Evolutionary conservation across 352 stramenopile species (phyloP).

Genomic region (Poterioochromonas sp.): DNA sequence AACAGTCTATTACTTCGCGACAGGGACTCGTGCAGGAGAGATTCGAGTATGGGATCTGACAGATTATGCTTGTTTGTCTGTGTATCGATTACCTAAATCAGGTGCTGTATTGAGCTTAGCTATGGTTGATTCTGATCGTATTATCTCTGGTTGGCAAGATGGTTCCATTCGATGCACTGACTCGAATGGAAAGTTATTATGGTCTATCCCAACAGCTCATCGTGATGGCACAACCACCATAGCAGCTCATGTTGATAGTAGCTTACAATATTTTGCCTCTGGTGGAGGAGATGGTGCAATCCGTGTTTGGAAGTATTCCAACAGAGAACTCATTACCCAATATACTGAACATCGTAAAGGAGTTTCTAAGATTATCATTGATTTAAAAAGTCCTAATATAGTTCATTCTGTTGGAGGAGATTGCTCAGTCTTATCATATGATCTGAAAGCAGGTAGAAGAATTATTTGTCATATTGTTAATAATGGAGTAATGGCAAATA

Average conservation of each 20-base stretch:
- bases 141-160: slow-evolving; percentile 62
- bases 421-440: slow-evolving; percentile 76
- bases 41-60: slow-evolving; percentile 52
- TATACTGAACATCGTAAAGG: slow-evolving; percentile 75
- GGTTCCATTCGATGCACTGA: slow-evolving; percentile 58
- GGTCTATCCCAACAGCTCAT: slow-evolving; percentile 44
- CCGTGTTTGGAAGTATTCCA: slow-evolving; percentile 70
- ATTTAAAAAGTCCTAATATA: slow-evolving; percentile 61
- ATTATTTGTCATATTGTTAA: slow-evolving; percentile 66
- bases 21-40: slow-evolving; percentile 39
- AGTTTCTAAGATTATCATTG: slow-evolving; percentile 65
- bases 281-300: slow-evolving; percentile 58
- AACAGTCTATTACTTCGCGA: slow-evolving; percentile 50
- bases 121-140: slow-evolving; percentile 36
- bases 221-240: slow-evolving; percentile 38
- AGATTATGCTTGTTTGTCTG: slow-evolving; percentile 53
- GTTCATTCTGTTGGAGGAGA: slow-evolving; percentile 72
- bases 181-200: neutral
- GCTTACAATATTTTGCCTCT: slow-evolving; percentile 10
- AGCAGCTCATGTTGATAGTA: neutral
- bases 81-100: slow-evolving; percentile 39
- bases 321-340: slow-evolving; percentile 69
- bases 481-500: slow-evolving; percentile 61
- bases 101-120: slow-evolving; percentile 46
- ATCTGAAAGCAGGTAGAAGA: slow-evolving; percentile 68